A percentile compares a stretch with the other conserved stretches of the same genome.
Evolutionary conservation across 345 rosid genomes (phyloP).

Genomic region (Limnanthes douglasii): DNA sequence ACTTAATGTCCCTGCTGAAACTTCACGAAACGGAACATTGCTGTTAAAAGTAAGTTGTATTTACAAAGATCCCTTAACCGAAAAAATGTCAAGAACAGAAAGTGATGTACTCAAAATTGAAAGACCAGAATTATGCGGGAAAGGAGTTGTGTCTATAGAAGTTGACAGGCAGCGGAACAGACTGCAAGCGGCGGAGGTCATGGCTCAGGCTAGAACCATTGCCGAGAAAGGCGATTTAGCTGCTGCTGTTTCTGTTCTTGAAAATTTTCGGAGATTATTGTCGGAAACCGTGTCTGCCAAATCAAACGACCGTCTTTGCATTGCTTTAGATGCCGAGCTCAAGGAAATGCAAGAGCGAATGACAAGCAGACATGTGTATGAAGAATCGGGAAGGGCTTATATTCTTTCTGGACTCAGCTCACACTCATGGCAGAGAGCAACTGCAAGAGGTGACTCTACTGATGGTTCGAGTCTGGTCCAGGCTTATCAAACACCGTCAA

Average conservation of each 20-base stretch:
- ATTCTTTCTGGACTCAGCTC: constrained; percentile 96
- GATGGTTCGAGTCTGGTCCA: constrained; percentile 74
- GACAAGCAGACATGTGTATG: constrained; percentile 86
- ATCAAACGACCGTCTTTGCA: constrained; percentile 54
- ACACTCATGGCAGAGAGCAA: constrained; percentile 98
- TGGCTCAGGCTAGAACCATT: constrained; percentile 54
- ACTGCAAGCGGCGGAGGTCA: constrained; percentile 78
- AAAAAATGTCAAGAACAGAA: constrained; percentile 37
- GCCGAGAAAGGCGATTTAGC: constrained; percentile 81
- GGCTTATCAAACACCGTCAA: constrained; percentile 79
- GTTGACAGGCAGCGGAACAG: constrained; percentile 93
- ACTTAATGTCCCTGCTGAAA: constrained; percentile 49
- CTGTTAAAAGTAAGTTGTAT: constrained; percentile 63
- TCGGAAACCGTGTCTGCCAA: constrained; percentile 56
- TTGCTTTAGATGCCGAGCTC: constrained; percentile 77
- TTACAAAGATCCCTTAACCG: constrained; percentile 64
- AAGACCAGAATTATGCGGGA: constrained; percentile 37
- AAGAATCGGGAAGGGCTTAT: constrained; percentile 88
- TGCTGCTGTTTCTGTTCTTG: constrained; percentile 54
- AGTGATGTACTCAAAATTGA: constrained; percentile 37
- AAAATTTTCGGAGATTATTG: constrained; percentile 34
- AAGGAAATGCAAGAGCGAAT: constrained; percentile 96
- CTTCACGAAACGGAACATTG: constrained; percentile 24
- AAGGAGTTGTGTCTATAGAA: constrained; percentile 52
- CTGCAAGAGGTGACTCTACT: constrained; percentile 88